Evolutionary conservation across 345 rosid genomes (phyloP), one percentile per base, ranked within the genome.

Genomic region (Aegle marmelos): DNA sequence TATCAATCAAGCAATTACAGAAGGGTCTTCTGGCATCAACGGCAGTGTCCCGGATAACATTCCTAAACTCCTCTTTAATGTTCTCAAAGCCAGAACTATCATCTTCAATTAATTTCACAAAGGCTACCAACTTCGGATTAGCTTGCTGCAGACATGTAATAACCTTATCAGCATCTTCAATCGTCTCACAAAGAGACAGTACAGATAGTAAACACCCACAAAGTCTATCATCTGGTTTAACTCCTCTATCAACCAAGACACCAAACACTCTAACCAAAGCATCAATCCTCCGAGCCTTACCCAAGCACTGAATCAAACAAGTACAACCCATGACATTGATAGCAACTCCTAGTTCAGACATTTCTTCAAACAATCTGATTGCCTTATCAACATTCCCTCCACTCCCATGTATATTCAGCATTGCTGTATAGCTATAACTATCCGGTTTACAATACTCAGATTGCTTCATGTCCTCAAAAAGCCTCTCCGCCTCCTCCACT

Each of bases 301-400:
- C 97, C 66, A 91, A 80, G 85, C 97, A 89, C 81, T 89, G 98
- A 21, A 93, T 83, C 83, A 93, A 92, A 80, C 96, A 95, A 77
- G 98, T 92, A 53, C 91, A 86, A 16, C 98, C 98, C 99, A 93
- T 95, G 30, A 95, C 96, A 83, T 95, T 95, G 70, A 90, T 80
- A 72, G 79, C 89, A 67, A 92, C 74, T 10, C 92, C 93, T 56
- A 73, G 73, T 71, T 79, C 73, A 22, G 88, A 82, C 92, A 95
- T 90, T 77, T 90, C 93, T 33, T 89, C 88, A 33, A 95, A 91
- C 87, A 90, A 41, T 71, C 79, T 73, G 90, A 93, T 88, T 1
- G 93, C 97, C 82, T 91, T 91, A 11, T 81, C 89, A 30, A 85
- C 93, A n/a, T 93, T 87, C 57, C 94, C 92, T 56, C 89, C 92